Evolutionary conservation across 805 yeast species (phyloP), one percentile per base, ranked within the genome.

Genomic region (Isabelozyma pseudorhagii): DNA sequence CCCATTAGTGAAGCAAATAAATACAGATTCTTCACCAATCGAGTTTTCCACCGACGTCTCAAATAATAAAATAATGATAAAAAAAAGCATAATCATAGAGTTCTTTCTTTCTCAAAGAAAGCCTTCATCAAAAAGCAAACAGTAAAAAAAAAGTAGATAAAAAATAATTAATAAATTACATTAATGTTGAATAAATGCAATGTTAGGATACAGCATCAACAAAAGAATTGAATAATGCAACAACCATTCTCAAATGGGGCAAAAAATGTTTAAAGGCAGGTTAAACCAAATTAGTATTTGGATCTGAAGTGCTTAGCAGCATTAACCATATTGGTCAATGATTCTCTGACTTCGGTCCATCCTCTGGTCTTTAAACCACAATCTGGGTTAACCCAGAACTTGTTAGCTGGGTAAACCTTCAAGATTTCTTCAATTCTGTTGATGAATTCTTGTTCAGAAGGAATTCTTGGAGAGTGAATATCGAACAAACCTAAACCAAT

Each of bases 361-460:
- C 96, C 97, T 87, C 99, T 92, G 75, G 99, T 94, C 89, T 94
- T 94, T 77, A 94, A 85, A 85, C 99, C 99, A 85, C 99, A 94
- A 82, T 94, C 99, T 70, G 99, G 99, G 96, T 94, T 94, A 72
- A 94, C 96, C 99, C 99, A 94, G 85, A 94, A 89, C 78, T 92
- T 93, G 76, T 89, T 89, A 71, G 94, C 96, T 74, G 97, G 97
- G 83, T 93, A 93, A 54, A 89, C 94, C 82, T 91, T 90, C 78
- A 94, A 81, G 80, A 94, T 92, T 74, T 90, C 94, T 70, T 84
- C 84, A 69, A 94, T 89, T 81, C 97, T 91, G 71, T 85, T 78
- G 74, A 90, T 85, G 78, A 94, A 93, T 81, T 94, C 99, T 74
- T 88, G 91, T 80, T 87, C 88, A 53, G 99, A 92, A 68, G 99